Percentiles rank a stretch among this genome's conserved stretches.
These are phyloP conservation scores for Cutaneotrichosporon dermatis DNA, from an alignment of 1,284 basidiomycete genomes.

Conservation along the genomic window DNA sequence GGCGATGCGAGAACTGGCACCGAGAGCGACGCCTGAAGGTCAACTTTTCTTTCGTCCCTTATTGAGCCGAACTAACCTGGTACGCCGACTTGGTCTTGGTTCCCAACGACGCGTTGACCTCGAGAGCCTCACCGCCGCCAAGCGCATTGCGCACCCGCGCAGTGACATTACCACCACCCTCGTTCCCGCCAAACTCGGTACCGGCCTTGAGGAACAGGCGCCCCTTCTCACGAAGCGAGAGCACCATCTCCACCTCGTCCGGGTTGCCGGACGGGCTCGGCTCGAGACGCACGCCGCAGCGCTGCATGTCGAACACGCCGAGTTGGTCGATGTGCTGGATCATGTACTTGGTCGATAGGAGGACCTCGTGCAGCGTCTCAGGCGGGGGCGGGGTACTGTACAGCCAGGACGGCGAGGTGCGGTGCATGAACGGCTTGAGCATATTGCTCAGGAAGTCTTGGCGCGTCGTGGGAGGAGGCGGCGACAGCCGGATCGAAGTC, in stretches of 20 bases:
- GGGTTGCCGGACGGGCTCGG: slow-evolving; percentile 58
- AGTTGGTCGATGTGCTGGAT: slow-evolving; percentile 63
- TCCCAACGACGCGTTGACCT: slow-evolving; percentile 76
- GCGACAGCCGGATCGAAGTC: slow-evolving; percentile 72
- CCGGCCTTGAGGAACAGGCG: slow-evolving; percentile 76
- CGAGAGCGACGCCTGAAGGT: slow-evolving; percentile 34
- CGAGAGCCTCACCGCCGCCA: slow-evolving; percentile 84
- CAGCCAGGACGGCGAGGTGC: slow-evolving; percentile 30
- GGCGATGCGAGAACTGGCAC: slow-evolving; percentile 47
- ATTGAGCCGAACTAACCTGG: slow-evolving; percentile 27
- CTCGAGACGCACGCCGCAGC: slow-evolving; percentile 59
- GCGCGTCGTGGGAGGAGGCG: slow-evolving; percentile 64
- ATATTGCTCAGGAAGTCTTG: slow-evolving; percentile 73
- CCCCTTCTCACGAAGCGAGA: slow-evolving; percentile 71
- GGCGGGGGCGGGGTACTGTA: slow-evolving; percentile 42
- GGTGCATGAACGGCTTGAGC: slow-evolving; percentile 61
- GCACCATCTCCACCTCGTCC: slow-evolving; percentile 79
- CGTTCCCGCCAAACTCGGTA: slow-evolving; percentile 90
- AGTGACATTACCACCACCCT: slow-evolving; percentile 78
- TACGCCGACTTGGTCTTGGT: slow-evolving; percentile 84
- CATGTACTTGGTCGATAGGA: slow-evolving; percentile 64
- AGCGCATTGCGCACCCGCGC: slow-evolving; percentile 80
- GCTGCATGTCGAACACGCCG: slow-evolving; percentile 70
- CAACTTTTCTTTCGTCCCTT: background rate
- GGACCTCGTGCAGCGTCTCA: slow-evolving; percentile 59